Percentiles rank a stretch among this genome's conserved stretches.
These are phyloP conservation scores for Ormosia emarginata DNA, from an alignment of 306 rosid genomes.

Conservation along the genomic window DNA sequence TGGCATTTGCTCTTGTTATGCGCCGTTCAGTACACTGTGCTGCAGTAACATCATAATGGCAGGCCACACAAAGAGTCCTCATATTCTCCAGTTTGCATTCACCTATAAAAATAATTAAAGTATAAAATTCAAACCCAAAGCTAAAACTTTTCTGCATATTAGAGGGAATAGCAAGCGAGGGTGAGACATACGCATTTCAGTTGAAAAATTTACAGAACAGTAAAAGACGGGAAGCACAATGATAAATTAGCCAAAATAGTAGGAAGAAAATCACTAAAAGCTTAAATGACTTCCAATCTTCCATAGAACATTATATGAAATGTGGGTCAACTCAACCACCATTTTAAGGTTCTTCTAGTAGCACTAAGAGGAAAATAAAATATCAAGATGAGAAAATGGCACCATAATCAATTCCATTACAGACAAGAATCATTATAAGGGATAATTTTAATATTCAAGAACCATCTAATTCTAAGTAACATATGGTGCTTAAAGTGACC, in stretches of 20 bases:
- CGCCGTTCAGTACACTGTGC: slow-evolving; percentile 82
- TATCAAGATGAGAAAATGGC: not conserved
- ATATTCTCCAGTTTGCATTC: slow-evolving; percentile 89
- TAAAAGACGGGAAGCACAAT: not conserved
- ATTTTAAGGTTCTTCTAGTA: not conserved
- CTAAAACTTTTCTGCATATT: not conserved
- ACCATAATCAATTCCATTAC: no score
- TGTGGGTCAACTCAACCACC: not conserved
- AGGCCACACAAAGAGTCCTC: slow-evolving; percentile 92
- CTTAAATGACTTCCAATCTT: not conserved
- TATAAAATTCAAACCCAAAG: not conserved
- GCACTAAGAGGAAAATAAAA: not conserved
- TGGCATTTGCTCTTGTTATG: slow-evolving; percentile 60
- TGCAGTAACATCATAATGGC: slow-evolving; percentile 78
- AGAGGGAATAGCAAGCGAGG: not conserved
- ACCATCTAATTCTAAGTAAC: no score
- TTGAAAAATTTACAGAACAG: not conserved
- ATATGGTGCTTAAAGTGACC: no score
- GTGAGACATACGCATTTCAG: not conserved
- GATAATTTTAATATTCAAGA: no score
- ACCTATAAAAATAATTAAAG: slow-evolving; percentile 40
- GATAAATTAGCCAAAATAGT: not conserved
- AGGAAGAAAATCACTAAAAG: not conserved
- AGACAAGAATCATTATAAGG: no score
- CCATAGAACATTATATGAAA: not conserved